Base-by-base conservation (phyloP, 1,284 basidiomycete genomes). In the Somion occarium region DNA sequence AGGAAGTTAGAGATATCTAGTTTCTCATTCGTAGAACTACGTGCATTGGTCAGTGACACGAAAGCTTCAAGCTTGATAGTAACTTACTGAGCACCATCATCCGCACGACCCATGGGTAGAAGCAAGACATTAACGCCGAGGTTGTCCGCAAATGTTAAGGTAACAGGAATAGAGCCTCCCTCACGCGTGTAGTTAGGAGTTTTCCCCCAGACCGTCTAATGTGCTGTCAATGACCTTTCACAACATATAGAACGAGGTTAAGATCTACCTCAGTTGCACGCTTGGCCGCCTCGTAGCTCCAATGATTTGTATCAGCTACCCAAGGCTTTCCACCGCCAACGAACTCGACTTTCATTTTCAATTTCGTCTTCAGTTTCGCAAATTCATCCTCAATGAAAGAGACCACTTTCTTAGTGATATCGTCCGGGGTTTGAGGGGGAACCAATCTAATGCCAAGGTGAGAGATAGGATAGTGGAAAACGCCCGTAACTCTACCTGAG, bases 81-180 rank as follows among this genome's bases (percentile, higher is more conserved):
- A 4, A 73, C 88, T 58, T 67, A 91, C 85, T 95, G 92, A 26
- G 93, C 91, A 59, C 94, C 95, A 62, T 99, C 95, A 63, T 96
- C 92, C 3, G 91, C 90, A 50, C 93, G 75, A 5, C 94, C 94
- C 85, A 98, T 95, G 2, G 95, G 95, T 47, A 98, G 74, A 22
- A 98, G 72, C 38, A 95, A 69, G 9, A 97, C 88, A 58, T 91
- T 91, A 38, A 88, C 84, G 22, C 82, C 81, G 9, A 98, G 73
- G 44, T 83, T 81, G 65, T 98, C 93, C 19, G 94, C 92, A 69
- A 99, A 98, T 3, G 94, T 96, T 52, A 99, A 78, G 3, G 95
- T 97, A 45, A 98, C 93, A 0, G 95, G 95, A 60, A 98, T 98
- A 1, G 92, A 96, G 2, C 96, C 94, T 52, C 97, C 97, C 71